Percentiles rank a stretch among this genome's conserved stretches.
Evolutionary conservation across 2,329 filamentous ascomycete genomes (phyloP).

Genomic region (Neofusicoccum sp.): DNA sequence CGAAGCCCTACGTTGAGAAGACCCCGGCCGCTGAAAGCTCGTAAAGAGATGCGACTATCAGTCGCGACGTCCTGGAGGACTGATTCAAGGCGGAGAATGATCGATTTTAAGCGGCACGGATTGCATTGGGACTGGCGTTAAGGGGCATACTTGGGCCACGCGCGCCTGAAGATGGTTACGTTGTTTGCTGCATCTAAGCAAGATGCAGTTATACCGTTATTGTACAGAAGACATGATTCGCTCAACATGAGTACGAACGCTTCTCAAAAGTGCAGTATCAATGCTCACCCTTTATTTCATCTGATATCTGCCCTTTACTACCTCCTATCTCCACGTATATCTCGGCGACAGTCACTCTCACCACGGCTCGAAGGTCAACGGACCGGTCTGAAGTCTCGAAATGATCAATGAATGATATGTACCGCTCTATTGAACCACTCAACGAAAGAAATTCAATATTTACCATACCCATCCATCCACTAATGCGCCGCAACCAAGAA

Average conservation of each 20-base stretch:
- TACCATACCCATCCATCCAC: neutral
- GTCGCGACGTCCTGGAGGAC: too few species aligned
- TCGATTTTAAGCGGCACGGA: neutral
- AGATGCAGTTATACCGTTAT: slow-evolving; percentile 11
- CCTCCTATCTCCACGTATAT: neutral
- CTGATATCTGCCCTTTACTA: neutral
- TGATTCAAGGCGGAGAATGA: neutral
- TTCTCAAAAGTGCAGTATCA: too few species aligned
- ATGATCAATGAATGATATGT: neutral
- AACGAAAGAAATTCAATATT: neutral
- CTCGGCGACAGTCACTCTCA: too few species aligned
- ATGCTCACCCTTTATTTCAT: too few species aligned
- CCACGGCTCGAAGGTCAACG: neutral
- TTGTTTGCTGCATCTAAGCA: neutral
- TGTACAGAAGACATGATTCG: slow-evolving; percentile 1
- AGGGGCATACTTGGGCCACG: neutral
- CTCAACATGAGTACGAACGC: neutral
- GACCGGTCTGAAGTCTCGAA: neutral
- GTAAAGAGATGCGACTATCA: neutral
- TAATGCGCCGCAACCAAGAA: slow-evolving; percentile 72
- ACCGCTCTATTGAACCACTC: slow-evolving; percentile 5
- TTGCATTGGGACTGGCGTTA: slow-evolving; percentile 14
- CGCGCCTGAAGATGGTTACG: neutral
- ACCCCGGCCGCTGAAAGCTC: neutral
- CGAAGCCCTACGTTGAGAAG: neutral